These are phyloP conservation scores for Cutaneotrichosporon cyanovorans DNA, from an alignment of 1,284 basidiomycete genomes.

Conservation along the genomic window DNA sequence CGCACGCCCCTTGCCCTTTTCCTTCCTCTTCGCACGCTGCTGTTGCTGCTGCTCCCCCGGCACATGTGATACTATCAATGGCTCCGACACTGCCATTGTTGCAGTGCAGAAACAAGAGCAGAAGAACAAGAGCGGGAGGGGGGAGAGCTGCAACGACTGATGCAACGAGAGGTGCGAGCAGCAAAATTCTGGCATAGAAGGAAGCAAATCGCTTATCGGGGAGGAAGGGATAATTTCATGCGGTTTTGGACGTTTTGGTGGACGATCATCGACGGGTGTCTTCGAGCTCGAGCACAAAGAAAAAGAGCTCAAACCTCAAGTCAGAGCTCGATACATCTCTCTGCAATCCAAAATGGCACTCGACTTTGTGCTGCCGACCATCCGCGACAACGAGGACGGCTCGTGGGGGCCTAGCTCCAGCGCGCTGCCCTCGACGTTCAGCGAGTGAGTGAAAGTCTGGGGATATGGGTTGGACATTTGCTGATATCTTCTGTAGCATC, in stretches of 20 bases:
- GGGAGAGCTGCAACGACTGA: not conserved
- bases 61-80: not conserved
- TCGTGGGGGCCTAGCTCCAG: slow-evolving; percentile 46
- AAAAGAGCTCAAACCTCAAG: not conserved
- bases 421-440: slow-evolving; percentile 42
- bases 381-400: slow-evolving; percentile 46
- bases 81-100: not conserved
- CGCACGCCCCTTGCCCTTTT: slow-evolving; percentile 26
- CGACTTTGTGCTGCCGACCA: slow-evolving; percentile 43
- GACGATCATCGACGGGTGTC: too few species aligned
- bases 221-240: slow-evolving; percentile 3
- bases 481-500: slow-evolving; percentile 51
- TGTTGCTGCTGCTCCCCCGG: not conserved
- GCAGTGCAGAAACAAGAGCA: not conserved
- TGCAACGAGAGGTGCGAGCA: not conserved
- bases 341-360: slow-evolving; percentile 28
- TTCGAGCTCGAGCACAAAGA: too few species aligned
- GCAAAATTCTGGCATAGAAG: not conserved
- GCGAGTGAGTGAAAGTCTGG: slow-evolving; percentile 39
- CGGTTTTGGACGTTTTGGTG: not conserved
- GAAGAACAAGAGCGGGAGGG: not conserved
- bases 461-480: not conserved
- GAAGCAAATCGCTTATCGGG: slow-evolving; percentile 4
- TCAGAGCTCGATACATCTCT: not conserved
- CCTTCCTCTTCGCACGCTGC: not conserved